Base-by-base conservation (phyloP, 2,329 filamentous ascomycete species). In the Monosporascus sp. region DNA sequence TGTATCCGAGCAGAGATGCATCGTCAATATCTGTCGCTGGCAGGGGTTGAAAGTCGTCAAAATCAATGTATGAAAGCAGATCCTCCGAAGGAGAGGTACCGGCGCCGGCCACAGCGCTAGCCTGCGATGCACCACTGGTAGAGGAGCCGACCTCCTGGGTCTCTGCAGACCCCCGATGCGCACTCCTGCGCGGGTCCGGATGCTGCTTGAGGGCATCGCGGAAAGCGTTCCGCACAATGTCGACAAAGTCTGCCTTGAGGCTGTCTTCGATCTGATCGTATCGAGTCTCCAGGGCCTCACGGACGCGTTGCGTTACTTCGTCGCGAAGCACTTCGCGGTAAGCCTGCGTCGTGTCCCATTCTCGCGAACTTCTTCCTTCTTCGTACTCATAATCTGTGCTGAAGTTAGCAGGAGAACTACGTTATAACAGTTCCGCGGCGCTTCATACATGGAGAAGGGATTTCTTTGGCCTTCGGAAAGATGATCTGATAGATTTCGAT, bases 401-500 rank as follows among this genome's bases (percentile, higher is more conserved):
- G 11, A 14, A 6, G 22, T 46, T n/a, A 46, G 43, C 14, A 1
- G 15, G 31, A 35, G 31, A 46, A 8, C 4, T 25, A 15, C 6
- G 2, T 11, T 45, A 25, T 27, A 22, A 14, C 9, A 5, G 22
- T 25, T n/a, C 3, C 6, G 22, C 8, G n/a, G 22, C 5, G 3
- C 1, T 14, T 6, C 52, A 37, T 51, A 54, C 52, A 54, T 5
- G 48, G 44, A 6, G 52, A 48, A 46, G 52, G 52, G 14, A 54
- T 39, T 11, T n/a, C 9, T 0, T 43, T 37, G 15, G 49, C 52
- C 6, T 51, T 37, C 1, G 52, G 52, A 20, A 51, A 54, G 18
- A 54, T 51, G 11, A 46, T 54, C 11, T 35, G 37, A 47, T 54
- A 54, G 6, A 54, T 49, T 14, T 54, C 52, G 31, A 45, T 8